Conservation (phyloP, 2,329 filamentous ascomycete species). For the Pseudopithomyces maydicus region DNA sequence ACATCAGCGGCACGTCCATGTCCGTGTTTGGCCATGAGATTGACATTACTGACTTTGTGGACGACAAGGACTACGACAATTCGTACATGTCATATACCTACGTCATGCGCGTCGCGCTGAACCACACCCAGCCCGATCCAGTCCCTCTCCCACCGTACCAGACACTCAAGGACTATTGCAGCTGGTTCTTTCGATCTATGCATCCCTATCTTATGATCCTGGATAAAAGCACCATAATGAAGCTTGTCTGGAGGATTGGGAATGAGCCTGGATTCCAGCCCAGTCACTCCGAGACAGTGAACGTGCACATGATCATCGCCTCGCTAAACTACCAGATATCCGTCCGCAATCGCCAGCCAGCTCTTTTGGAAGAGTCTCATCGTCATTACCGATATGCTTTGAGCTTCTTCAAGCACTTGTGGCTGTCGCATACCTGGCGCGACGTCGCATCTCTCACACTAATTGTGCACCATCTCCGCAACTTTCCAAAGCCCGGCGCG, state of each 20-base stretch:
- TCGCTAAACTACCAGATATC: conserved; percentile 79
- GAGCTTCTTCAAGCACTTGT: conserved; percentile 69
- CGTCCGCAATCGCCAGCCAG: conserved; percentile 65
- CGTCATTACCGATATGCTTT: conserved; percentile 79
- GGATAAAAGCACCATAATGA: conserved; percentile 76
- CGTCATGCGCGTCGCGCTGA: conserved; percentile 69
- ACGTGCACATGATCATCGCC: conserved; percentile 79
- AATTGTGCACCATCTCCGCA: conserved; percentile 73
- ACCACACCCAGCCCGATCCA: conserved; percentile 57
- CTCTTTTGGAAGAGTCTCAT: conserved; percentile 68
- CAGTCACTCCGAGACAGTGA: conserved; percentile 68
- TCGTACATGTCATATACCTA: conserved; percentile 70
- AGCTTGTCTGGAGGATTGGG: conserved; percentile 75
- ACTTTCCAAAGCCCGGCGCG: conserved; percentile 78
- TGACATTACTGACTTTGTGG: conserved; percentile 75
- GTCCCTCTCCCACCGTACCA: conserved; percentile 66
- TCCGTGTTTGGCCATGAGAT: conserved; percentile 80
- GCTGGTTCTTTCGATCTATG: conserved; percentile 77
- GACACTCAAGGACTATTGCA: conserved; percentile 70
- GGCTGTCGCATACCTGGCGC: conserved; percentile 64
- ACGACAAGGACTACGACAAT: conserved; percentile 64
- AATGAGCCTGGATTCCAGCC: conserved; percentile 70
- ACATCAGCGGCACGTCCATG: conserved; percentile 76
- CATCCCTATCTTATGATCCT: conserved; percentile 75
- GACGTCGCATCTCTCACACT: conserved; percentile 76